A percentile compares a stretch with the other conserved stretches of the same genome.
Evolutionary conservation across 345 rosid genomes (phyloP).

Genomic region (Linum tenue): DNA sequence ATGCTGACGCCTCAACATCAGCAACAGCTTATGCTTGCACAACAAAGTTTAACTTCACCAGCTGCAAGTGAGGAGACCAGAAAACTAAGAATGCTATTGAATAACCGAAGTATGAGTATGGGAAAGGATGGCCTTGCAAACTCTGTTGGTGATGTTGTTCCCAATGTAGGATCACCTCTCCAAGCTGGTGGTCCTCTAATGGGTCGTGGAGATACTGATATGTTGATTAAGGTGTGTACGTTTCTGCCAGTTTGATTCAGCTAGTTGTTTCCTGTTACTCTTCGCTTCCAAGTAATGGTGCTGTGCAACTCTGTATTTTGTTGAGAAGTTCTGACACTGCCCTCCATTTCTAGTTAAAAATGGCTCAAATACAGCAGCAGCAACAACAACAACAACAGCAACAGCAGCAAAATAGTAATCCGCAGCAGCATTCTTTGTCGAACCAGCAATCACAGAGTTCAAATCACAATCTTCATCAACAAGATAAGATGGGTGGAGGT

Average conservation of each 20-base stretch:
- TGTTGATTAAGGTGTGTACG: conserved; percentile 33
- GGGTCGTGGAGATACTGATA: conserved; percentile 33
- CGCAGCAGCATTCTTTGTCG: conserved; percentile 37
- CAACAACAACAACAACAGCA: conserved; percentile 31
- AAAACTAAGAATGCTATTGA: conserved; percentile 41
- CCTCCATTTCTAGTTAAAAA: conserved; percentile 38
- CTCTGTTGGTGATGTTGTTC: conserved; percentile 27
- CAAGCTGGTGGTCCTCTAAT: conserved; percentile 22
- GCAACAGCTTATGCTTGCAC: conserved; percentile 46
- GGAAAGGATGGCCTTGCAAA: conserved; percentile 31
- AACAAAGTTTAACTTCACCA: conserved; percentile 35
- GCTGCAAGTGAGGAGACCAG: conserved; percentile 42
- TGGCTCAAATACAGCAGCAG: conserved; percentile 46
- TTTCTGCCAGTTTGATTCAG: not conserved
- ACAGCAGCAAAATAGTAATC: conserved; percentile 42
- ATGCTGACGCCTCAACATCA: conserved; percentile 23
- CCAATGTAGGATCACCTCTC: conserved; percentile 32
- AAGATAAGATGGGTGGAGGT: conserved; percentile 32
- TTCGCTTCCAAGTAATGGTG: no score
- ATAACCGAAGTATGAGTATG: conserved; percentile 30
- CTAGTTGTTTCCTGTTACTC: not conserved
- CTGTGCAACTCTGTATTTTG: no score
- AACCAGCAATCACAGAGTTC: conserved; percentile 42
- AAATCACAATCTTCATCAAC: conserved; percentile 31
- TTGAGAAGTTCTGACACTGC: not conserved